A percentile compares a stretch with the other conserved stretches of the same genome.
These are phyloP conservation scores for Fusarium napiforme DNA, from an alignment of 2,329 filamentous ascomycete species.

Conservation along the genomic window DNA sequence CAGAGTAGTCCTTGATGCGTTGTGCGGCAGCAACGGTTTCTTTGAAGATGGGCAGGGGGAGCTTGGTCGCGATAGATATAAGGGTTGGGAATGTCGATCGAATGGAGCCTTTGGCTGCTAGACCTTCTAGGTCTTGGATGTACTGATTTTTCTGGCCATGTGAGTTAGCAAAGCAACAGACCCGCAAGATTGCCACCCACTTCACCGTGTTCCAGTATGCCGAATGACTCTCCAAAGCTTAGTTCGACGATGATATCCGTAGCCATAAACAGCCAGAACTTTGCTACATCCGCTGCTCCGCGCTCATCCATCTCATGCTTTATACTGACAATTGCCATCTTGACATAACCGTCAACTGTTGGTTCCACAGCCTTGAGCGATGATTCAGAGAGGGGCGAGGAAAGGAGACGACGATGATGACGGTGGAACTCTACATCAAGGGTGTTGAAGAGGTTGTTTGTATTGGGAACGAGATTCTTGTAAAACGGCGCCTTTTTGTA, in stretches of 20 bases:
- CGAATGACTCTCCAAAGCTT: not conserved
- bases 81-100: not conserved
- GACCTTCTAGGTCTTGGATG: not conserved
- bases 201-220: not conserved
- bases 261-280: not conserved
- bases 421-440: not conserved
- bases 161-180: accelerated
- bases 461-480: not conserved
- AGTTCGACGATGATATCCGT: not conserved
- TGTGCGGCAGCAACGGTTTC: not conserved
- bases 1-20: not conserved
- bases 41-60: not conserved
- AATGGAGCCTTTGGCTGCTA: not conserved
- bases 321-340: not conserved
- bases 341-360: not conserved
- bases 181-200: accelerated
- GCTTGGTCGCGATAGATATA: not conserved
- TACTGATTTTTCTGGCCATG: not conserved
- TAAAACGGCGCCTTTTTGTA: not conserved
- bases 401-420: not conserved
- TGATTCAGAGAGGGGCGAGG: not conserved
- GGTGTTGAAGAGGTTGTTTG: not conserved
- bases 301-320: not conserved
- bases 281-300: not conserved
- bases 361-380: not conserved